Evolutionary conservation across 257 asterid species (phyloP), one percentile per base, ranked within the genome.

Genomic region (Plantago ovata): DNA sequence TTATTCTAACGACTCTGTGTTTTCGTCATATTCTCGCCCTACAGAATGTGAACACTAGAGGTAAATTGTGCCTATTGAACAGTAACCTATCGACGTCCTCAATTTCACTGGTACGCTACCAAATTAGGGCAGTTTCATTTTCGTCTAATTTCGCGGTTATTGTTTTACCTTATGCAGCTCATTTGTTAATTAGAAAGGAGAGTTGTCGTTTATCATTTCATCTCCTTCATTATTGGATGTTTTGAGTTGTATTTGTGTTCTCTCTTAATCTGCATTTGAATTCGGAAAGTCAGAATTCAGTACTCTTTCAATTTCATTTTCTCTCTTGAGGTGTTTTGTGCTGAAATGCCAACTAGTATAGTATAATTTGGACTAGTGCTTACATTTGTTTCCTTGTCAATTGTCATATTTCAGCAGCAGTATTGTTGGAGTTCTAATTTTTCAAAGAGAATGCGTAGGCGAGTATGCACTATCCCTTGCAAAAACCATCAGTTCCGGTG

Each of bases 381-480:
- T 69, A 61, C 59, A 24, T 19, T 32, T 59, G 60, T 65, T 72
- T 42, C 56, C 46, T 19, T 48, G 46, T 76, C 58, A 18, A 42
- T 19, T 48, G 46, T 76, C 58, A 18, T 48, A 62, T 74, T 67
- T 73, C 96, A 82, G 96, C 66, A 65, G 69, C 79, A 67, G 58
- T 77, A 58, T 75, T 70, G 84, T 13, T 72, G 95, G 95, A 76
- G 77, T 61, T 53, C 82, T 38, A 76, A 69, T 65, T 74, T 80
- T 60, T 70, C 73, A 18, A 74, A 75, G 78, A 67, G 77, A 68
- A 72, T 75, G 53, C 72, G 44, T 54, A 47, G 78, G 74, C 73
- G 70, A 62, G 58, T 65, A 60, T 55, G 73, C 77, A 32, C 77
- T 33, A 38, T 60, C 53, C 81, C 89, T 38, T 65, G 67, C 72